These are phyloP conservation scores for Phylloporus rhodoxanthus DNA, from an alignment of 768 basidiomycete species.

Conservation along the genomic window DNA sequence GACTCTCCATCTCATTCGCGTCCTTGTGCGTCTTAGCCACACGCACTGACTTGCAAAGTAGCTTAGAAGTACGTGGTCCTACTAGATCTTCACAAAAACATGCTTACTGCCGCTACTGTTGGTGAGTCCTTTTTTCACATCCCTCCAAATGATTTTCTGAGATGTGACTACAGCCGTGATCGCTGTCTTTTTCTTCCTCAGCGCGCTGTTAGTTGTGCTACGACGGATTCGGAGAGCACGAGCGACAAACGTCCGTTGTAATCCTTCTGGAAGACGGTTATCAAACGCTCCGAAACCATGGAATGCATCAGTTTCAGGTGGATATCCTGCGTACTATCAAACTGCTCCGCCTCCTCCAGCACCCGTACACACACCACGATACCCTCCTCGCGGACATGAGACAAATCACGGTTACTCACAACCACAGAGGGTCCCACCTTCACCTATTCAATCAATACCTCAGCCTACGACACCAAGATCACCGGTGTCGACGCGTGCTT, in stretches of 20 bases:
- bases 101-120: not conserved
- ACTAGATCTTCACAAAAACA: not conserved
- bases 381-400: constrained; percentile 7
- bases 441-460: not conserved
- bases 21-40: too few relatives aligned
- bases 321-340: not conserved
- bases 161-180: not conserved
- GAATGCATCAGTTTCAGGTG: not conserved
- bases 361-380: not conserved
- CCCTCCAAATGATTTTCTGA: constrained; percentile 1
- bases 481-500: not conserved
- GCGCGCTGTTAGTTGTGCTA: not conserved
- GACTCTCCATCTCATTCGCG: too few relatives aligned
- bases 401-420: not conserved
- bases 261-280: not conserved
- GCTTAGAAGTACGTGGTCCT: not conserved
- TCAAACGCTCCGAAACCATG: constrained; percentile 1
- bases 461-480: not conserved
- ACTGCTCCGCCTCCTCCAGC: not conserved
- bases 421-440: not conserved
- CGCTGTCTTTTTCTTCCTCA: not conserved
- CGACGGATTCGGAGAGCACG: not conserved
- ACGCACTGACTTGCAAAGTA: not conserved
- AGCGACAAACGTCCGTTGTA: not conserved
- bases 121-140: constrained; percentile 9